Base-by-base conservation (phyloP, 352 stramenopile genomes). In the Phytophthora brassicae region DNA sequence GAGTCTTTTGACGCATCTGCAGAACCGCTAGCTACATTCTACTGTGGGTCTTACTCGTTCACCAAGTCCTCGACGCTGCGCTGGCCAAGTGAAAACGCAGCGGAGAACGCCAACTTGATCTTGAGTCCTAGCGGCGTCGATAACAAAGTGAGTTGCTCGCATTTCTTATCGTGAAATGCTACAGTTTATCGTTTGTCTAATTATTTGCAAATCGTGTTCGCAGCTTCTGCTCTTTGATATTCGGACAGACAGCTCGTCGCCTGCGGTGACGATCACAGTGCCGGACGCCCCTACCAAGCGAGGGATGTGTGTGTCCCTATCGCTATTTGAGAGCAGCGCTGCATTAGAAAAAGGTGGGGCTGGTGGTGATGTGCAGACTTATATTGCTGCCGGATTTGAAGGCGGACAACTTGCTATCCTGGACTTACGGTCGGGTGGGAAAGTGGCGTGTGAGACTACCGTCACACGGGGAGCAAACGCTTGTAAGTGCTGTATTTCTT, bases 351-450 rank as follows among this genome's bases (percentile, higher is more conserved):
- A 66, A 26, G 44, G 57, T 44, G 56, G 54, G 13, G 31, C 47
- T 23, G 55, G 62, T 4, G 43, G 64, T 13, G 61, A 58, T 56
- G 11, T 50, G 41, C 58, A 73, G 35, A 62, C 70, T 5, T 90
- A 80, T 56, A 72, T 92, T 35, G 79, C 64, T 5, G 78, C 73
- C 14, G 84, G 83, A 8, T 92, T 84, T 53, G 86, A 94, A 75
- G 79, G 84, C 49, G 86, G 86, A 4, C 72, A 84, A 57, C 68
- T 94, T 35, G 69, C 70, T n/a, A 50, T 91, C 16, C 49, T 92
- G 28, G 86, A 94, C 46, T 58, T 90, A 44, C 80, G 84, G 8
- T 54, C 68, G 1, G 72, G 74, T 6, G 73, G 78, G 0, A 85
- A 85, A 46, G 50, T 79, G 13, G 74, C 70, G 1, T 75, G 67